Conservation (phyloP, 2,329 filamentous ascomycete genomes). For the Chrysosporium queenslandicum region DNA sequence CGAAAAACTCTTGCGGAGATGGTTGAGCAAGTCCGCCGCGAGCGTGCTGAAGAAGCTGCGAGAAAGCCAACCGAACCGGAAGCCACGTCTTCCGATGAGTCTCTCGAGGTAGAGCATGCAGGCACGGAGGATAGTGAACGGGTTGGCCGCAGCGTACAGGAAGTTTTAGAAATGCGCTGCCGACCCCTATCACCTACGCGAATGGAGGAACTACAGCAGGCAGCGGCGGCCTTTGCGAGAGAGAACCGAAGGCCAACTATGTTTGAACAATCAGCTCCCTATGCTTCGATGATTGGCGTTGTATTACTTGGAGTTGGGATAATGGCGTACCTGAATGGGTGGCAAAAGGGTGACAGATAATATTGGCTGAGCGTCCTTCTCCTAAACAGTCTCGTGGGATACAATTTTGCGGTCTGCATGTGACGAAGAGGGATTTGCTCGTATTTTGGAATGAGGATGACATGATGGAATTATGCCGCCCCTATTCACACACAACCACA, state of each 20-base stretch:
- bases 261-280: slow-evolving; percentile 54
- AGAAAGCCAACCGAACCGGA: slow-evolving; percentile 24
- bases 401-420: not conserved
- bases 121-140: slow-evolving; percentile 24
- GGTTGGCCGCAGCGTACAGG: slow-evolving; percentile 29
- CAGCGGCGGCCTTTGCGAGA: slow-evolving; percentile 33
- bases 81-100: slow-evolving; percentile 21
- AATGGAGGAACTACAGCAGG: slow-evolving; percentile 30
- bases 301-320: slow-evolving; percentile 71
- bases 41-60: slow-evolving; percentile 48
- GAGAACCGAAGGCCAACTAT: slow-evolving; percentile 26
- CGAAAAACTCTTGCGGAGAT: slow-evolving; percentile 74
- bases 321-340: slow-evolving; percentile 80
- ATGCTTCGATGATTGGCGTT: slow-evolving; percentile 72
- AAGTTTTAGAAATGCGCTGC: slow-evolving; percentile 4
- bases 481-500: not conserved
- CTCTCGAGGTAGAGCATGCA: slow-evolving; percentile 18
- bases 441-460: slow-evolving; percentile 16
- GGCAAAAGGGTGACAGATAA: slow-evolving; percentile 49
- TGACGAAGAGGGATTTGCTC: slow-evolving; percentile 4
- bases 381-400: slow-evolving; percentile 26
- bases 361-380: not conserved
- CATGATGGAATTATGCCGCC: slow-evolving; percentile 5
- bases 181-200: slow-evolving; percentile 30
- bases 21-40: slow-evolving; percentile 67